A percentile compares a stretch with the other conserved stretches of the same genome.
Conservation (phyloP, 345 rosid genomes). For the Cardamine occulta region DNA sequence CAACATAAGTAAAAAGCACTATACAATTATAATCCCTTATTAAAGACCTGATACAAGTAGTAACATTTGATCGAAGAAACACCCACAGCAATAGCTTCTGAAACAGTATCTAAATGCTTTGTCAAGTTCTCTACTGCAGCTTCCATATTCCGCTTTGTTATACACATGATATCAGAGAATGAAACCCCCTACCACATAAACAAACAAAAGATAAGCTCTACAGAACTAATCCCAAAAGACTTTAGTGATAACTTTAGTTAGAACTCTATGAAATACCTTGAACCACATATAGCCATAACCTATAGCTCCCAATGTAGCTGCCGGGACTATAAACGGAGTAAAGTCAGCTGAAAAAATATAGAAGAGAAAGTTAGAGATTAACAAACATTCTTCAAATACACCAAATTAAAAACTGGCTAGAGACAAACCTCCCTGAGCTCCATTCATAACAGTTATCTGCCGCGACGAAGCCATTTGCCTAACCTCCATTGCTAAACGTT, state of each 20-base stretch:
- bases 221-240: slow-evolving; percentile 1
- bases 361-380: not conserved
- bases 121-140: slow-evolving; percentile 80
- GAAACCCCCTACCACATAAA: slow-evolving; percentile 67
- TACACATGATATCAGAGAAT: slow-evolving; percentile 84
- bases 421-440: slow-evolving; percentile 56
- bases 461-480: slow-evolving; percentile 65
- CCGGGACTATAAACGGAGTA: slow-evolving; percentile 66
- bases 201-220: slow-evolving; percentile 10
- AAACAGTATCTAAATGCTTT: slow-evolving; percentile 78
- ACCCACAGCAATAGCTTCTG: slow-evolving; percentile 82
- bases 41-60: slow-evolving; percentile 30
- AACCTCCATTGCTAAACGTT: slow-evolving; percentile 67
- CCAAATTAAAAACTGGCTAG: not conserved
- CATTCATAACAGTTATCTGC: slow-evolving; percentile 81
- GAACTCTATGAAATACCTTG: slow-evolving; percentile 63
- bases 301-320: slow-evolving; percentile 80
- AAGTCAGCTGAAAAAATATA: slow-evolving; percentile 54
- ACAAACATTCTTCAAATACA: not conserved
- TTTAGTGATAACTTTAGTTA: not conserved
- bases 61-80: slow-evolving; percentile 8
- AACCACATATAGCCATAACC: slow-evolving; percentile 99
- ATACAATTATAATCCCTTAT: slow-evolving; percentile 23
- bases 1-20: slow-evolving; percentile 18
- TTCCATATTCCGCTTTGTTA: slow-evolving; percentile 81